These are phyloP conservation scores for Botrytis medusae DNA, from an alignment of 2,329 filamentous ascomycete species.

Conservation along the genomic window DNA sequence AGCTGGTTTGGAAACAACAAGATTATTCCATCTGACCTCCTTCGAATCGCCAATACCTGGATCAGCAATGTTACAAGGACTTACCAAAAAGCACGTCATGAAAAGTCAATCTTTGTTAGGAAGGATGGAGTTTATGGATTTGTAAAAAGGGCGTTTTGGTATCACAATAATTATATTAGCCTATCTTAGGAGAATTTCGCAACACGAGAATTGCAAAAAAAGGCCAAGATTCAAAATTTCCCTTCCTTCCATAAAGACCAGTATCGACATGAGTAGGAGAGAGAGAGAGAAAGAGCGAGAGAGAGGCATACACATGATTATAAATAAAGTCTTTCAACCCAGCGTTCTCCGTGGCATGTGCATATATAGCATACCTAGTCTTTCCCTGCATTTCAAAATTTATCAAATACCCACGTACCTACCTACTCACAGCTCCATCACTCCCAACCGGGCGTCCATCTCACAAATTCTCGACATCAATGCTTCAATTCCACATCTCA, in stretches of 20 bases:
- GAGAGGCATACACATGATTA: not conserved
- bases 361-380: not conserved
- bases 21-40: not conserved
- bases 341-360: not conserved
- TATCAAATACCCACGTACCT: not conserved
- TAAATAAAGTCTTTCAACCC: not conserved
- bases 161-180: conserved; percentile 19
- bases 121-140: conserved; percentile 22
- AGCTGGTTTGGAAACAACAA: conserved; percentile 10
- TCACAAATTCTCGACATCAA: too few relatives aligned
- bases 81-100: not conserved
- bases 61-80: not conserved
- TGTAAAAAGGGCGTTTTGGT: conserved; percentile 22
- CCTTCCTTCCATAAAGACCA: not conserved
- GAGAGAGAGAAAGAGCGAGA: not conserved
- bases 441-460: not conserved
- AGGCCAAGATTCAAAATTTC: conserved; percentile 1
- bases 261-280: not conserved
- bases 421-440: not conserved
- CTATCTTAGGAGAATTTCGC: not conserved
- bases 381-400: not conserved
- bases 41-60: not conserved
- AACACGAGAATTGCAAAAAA: not conserved
- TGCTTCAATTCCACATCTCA: too few relatives aligned
- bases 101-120: conserved; percentile 15